Conservation (phyloP, 2,329 filamentous ascomycete species). For the Penicillium sp. region DNA sequence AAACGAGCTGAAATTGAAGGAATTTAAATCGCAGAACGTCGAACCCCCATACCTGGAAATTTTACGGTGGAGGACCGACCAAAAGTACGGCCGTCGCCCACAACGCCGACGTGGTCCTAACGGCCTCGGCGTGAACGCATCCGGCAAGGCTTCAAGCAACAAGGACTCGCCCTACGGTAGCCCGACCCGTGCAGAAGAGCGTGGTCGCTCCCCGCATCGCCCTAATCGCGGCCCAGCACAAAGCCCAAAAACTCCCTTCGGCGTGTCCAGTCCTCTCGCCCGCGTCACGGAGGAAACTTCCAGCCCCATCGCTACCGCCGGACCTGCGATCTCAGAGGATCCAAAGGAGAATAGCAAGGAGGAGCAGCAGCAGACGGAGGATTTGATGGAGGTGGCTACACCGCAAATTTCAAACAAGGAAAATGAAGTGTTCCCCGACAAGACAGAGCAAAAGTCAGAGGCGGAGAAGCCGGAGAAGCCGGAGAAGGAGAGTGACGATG, state of each 20-base stretch:
- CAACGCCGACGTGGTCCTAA: conserved; percentile 55
- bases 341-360: conserved; percentile 35
- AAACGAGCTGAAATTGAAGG: conserved; percentile 85
- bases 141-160: conserved; percentile 49
- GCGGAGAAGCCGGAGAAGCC: conserved; percentile 35
- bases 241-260: conserved; percentile 50
- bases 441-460: conserved; percentile 27
- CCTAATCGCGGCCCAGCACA: conserved; percentile 46
- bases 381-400: conserved; percentile 47
- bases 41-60: conserved; percentile 96
- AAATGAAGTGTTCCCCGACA: conserved; percentile 31
- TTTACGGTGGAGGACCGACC: conserved; percentile 90
- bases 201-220: conserved; percentile 54
- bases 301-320: conserved; percentile 40
- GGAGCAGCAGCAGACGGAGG: conserved; percentile 33
- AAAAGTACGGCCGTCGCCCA: conserved; percentile 77
- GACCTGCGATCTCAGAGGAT: conserved; percentile 39
- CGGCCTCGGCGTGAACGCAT: conserved; percentile 58
- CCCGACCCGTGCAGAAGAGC: conserved; percentile 50
- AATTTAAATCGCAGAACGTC: conserved; percentile 86
- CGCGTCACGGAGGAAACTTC: conserved; percentile 52
- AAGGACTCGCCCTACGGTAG: conserved; percentile 58
- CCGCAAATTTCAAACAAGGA: conserved; percentile 41
- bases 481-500: conserved; percentile 27
- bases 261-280: conserved; percentile 51